Evolutionary conservation across 1,284 basidiomycete genomes (phyloP).

Genomic region (Rhodotorula sp.): DNA sequence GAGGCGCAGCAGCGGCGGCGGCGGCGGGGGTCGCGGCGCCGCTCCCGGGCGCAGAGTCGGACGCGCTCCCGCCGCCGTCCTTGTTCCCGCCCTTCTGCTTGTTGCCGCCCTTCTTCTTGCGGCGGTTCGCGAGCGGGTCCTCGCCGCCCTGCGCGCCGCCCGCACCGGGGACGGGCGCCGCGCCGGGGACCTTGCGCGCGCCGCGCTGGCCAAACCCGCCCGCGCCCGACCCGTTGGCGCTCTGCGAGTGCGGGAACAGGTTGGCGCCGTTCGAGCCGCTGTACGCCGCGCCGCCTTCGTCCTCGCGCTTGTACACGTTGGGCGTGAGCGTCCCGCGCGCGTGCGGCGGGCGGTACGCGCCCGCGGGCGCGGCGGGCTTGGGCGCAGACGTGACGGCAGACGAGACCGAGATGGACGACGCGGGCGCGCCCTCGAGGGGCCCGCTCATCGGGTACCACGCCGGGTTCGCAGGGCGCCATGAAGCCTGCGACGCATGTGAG

Average conservation of each 20-base stretch:
- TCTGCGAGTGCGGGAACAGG: constrained; percentile 37
- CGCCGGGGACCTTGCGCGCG: constrained; percentile 30
- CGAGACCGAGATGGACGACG: constrained; percentile 64
- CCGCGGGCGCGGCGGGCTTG: constrained; percentile 60
- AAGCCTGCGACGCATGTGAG: constrained; percentile 51
- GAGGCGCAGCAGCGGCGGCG: neutral
- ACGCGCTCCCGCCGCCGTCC: neutral
- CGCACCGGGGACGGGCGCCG: constrained; percentile 1
- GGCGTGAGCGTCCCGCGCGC: constrained; percentile 84
- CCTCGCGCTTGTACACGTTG: constrained; percentile 80
- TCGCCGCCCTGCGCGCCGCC: constrained; percentile 23
- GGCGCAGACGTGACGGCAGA: constrained; percentile 49
- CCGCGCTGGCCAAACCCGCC: constrained; percentile 19
- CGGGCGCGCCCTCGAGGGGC: constrained; percentile 71
- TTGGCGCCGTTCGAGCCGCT: constrained; percentile 30
- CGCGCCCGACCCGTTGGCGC: constrained; percentile 31
- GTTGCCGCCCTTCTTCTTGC: constrained; percentile 42
- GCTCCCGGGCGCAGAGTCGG: constrained; percentile 42
- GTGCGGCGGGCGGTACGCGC: constrained; percentile 87
- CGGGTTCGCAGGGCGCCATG: constrained; percentile 75
- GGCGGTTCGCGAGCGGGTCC: constrained; percentile 29
- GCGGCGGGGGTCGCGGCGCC: constrained; percentile 63
- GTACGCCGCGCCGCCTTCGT: constrained; percentile 65
- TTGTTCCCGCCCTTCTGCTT: constrained; percentile 12
- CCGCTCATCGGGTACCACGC: constrained; percentile 72